phyloP scores from a whole-genome alignment of 2,329 filamentous ascomycete species.

The Emergomyces pasteurianus region DNA sequence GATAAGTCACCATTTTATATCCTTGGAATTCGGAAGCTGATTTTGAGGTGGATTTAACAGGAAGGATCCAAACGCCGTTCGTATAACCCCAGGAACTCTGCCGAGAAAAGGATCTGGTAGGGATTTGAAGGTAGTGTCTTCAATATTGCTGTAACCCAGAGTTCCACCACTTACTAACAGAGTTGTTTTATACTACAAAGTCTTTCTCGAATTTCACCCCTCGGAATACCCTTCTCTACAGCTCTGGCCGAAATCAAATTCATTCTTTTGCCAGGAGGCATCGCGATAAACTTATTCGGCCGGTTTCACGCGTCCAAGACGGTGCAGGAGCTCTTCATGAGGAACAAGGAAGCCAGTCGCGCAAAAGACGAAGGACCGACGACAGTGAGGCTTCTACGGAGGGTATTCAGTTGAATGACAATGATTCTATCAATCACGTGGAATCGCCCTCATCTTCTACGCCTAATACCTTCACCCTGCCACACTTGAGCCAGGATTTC shows the following conservation, averaged over 20 bases:
- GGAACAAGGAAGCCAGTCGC: background rate
- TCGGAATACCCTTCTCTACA: background rate
- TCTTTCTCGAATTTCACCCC: background rate
- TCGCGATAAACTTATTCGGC: background rate
- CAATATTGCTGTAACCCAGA: background rate
- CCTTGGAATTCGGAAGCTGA: background rate
- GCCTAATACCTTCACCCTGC: background rate
- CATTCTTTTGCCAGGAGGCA: background rate
- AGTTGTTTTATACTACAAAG: background rate
- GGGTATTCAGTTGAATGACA: background rate
- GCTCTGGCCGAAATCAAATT: background rate
- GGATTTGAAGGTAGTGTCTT: background rate
- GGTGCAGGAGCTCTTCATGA: background rate
- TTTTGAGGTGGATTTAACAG: background rate
- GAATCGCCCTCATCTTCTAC: background rate
- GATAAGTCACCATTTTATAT: background rate
- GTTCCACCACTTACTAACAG: background rate
- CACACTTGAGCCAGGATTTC: background rate
- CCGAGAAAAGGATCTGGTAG: background rate
- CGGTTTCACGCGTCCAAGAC: background rate
- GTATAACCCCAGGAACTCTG: background rate
- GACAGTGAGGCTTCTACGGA: background rate
- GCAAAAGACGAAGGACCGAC: slow-evolving; percentile 7
- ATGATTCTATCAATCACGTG: background rate
- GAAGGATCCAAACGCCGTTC: background rate